Evolutionary conservation across 495 filamentous ascomycete genomes (phyloP).

Genomic region (Lichina pygmaea): DNA sequence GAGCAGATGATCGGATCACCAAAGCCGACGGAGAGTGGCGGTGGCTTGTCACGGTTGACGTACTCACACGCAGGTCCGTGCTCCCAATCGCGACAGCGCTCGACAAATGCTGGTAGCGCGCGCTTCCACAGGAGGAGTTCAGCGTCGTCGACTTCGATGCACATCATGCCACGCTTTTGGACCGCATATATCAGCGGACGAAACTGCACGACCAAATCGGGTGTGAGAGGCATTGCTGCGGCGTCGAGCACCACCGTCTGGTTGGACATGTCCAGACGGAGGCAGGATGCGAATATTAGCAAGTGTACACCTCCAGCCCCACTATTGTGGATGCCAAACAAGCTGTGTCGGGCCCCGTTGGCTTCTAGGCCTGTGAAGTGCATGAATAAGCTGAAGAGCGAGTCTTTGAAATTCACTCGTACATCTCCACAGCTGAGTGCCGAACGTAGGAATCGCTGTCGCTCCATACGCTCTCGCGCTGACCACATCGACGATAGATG

Average conservation of each 20-base stretch:
- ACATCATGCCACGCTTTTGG: conserved; percentile 6
- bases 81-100: conserved; percentile 25
- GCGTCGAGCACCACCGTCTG: conserved; percentile 20
- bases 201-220: conserved; percentile 7
- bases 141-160: conserved; percentile 13
- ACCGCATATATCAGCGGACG: conserved; percentile 10
- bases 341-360: conserved; percentile 5
- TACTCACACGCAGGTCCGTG: conserved; percentile 25
- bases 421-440: conserved; percentile 4
- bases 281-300: conserved; percentile 14
- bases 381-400: conserved; percentile 19
- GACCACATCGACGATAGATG: conserved; percentile 15
- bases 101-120: conserved; percentile 18
- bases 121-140: conserved; percentile 25
- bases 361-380: conserved; percentile 16
- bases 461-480: conserved; percentile 13
- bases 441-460: conserved; percentile 4
- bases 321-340: conserved; percentile 14
- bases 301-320: conserved; percentile 11
- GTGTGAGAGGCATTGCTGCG: conserved; percentile 19
- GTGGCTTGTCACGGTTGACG: conserved; percentile 3
- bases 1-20: conserved; percentile 9
- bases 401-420: conserved; percentile 20
- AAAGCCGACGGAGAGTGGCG: conserved; percentile 10
- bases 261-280: conserved; percentile 16